These are phyloP conservation scores for Nannochloris sp. DNA, from an alignment of 139 green algal genomes.

Conservation along the genomic window DNA sequence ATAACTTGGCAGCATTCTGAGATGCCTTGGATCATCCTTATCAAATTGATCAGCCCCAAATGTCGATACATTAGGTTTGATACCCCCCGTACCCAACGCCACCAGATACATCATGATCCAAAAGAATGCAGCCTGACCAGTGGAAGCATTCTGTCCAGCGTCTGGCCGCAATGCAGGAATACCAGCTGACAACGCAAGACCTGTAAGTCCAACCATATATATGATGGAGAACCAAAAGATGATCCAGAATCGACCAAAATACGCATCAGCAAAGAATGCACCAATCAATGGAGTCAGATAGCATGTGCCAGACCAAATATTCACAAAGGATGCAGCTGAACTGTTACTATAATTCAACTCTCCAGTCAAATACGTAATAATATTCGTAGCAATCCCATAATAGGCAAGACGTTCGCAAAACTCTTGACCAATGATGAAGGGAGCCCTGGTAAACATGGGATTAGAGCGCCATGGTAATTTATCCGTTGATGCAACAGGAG, in stretches of 20 bases:
- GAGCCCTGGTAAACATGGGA: background rate
- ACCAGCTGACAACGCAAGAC: slow-evolving; percentile 8
- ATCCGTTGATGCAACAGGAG: too few relatives aligned
- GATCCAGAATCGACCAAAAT: slow-evolving; percentile 80
- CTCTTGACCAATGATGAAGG: slow-evolving; percentile 40
- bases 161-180: background rate
- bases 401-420: slow-evolving; percentile 81
- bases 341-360: slow-evolving; percentile 52
- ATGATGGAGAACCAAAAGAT: slow-evolving; percentile 76
- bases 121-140: slow-evolving; percentile 15
- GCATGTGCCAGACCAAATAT: slow-evolving; percentile 75
- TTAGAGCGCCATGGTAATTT: background rate
- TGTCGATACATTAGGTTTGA: slow-evolving; percentile 91
- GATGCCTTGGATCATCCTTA: slow-evolving; percentile 32
- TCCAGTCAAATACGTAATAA: slow-evolving; percentile 71
- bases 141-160: background rate
- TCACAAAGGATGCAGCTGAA: slow-evolving; percentile 31
- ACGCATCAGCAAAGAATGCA: slow-evolving; percentile 76
- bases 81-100: slow-evolving; percentile 87
- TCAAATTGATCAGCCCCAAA: slow-evolving; percentile 96
- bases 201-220: slow-evolving; percentile 3
- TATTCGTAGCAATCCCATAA: slow-evolving; percentile 69
- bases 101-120: slow-evolving; percentile 63
- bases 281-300: slow-evolving; percentile 91
- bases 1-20: slow-evolving; percentile 69